Evolutionary conservation across 2,329 filamentous ascomycete genomes (phyloP), one percentile per base, ranked within the genome.

Genomic region (Penicillium sp.): DNA sequence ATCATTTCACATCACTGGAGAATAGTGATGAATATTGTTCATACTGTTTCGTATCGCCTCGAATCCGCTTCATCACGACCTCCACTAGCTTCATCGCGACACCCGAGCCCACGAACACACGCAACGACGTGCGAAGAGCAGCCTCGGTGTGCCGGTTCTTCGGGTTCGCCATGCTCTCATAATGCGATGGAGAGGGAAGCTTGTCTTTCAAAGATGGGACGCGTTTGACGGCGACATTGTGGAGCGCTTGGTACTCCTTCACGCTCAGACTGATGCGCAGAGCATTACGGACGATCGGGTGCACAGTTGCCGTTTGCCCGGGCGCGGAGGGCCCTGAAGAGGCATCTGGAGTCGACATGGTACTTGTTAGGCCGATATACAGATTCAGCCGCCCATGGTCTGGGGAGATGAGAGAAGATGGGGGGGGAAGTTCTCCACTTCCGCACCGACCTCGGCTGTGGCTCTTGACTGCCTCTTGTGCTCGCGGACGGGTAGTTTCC

Each of bases 191-290:
- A 16, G 74, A 70, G 13, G 77, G 77, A 2, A 80, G 71, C 56
- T 74, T 76, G 57, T 78, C 80, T 75, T 83, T 73, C 66, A 88
- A 71, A 64, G 81, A 72, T 76, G 78, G 69, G 5, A 89, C 87
- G 43, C 87, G 85, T 55, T 89, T 90, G 46, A 94, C 80, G 48
- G 95, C 81, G 67, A 92, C 91, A 66, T 87, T 86, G 72, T 96
- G 90, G 16, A 96, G 82, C 1, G 87, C 77, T 61, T 89, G 86
- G 73, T 96, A 96, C 71, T 96, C 92, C 70, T 87, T 85, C 39
- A 90, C 85, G 68, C 92, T 90, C 48, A 86, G 72, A 52, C 89
- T 94, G 74, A 96, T 92, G 61, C 91, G 87, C 53, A 96, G 80
- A 41, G 90, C 86, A 71, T 94, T 95, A 72, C 89, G 89, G 51